Base-by-base conservation (phyloP, 129 eudicot species). In the Escallonia rubra region DNA sequence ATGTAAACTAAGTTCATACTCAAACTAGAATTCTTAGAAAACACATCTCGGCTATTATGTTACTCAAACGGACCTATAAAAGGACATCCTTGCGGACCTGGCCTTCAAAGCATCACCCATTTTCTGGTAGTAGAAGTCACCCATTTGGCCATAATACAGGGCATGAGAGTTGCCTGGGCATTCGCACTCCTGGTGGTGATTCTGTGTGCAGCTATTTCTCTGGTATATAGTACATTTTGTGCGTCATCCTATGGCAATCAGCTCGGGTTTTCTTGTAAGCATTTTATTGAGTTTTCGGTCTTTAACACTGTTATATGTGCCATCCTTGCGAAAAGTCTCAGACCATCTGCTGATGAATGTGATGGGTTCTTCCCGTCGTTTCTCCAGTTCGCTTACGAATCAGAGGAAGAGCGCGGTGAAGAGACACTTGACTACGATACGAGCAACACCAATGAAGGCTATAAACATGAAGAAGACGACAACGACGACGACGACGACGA, bases 81-180 rank as follows among this genome's bases (percentile, higher is more conserved):
- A 23, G 34, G 34, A 23, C 34, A 23, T 23, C 34, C 34, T 23
- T 0, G 34, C 34, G 34, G 34, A 23, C 34, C 34, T 23, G 34
- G 0, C 34, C 1, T 23, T 23, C 34, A 23, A 23, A 23, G 34
- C 34, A 23, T 23, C 34, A 1, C 34, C 34, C 34, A 23, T 23
- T 23, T 23, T 23, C 34, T 23, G 34, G 34, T 23, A 23, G 34
- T 0, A 23, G 34, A 23, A 23, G 34, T 23, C 34, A 23, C 34
- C 34, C 34, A 23, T 23, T 23, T 23, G 34, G 34, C 34, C 34
- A 23, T 23, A 23, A 23, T 23, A 23, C 34, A 53, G 55, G 70
- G 51, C 47, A 72, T 64, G 71, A 73, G 48, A 57, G 57, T 59
- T 55, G 15, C 7, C 13, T 56, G 61, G 65, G n/a, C 43, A 13